These are phyloP conservation scores for Pythium brassicae DNA, from an alignment of 352 stramenopile genomes.

Conservation along the genomic window DNA sequence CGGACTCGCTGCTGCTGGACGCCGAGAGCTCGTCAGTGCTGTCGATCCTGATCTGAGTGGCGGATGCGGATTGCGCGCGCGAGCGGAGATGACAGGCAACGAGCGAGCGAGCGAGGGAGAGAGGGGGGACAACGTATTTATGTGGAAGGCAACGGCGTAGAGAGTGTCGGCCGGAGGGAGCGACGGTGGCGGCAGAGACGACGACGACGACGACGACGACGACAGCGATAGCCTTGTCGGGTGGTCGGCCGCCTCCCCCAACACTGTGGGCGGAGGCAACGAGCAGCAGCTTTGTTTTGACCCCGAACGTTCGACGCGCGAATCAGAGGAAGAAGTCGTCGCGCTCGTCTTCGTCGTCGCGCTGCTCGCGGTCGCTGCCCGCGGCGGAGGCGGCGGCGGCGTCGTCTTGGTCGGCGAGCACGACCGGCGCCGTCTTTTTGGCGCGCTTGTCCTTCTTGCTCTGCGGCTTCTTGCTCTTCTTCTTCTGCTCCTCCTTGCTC, in stretches of 20 bases:
- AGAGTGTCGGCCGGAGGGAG: background rate
- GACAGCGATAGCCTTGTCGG: background rate
- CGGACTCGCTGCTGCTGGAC: slow-evolving; percentile 34
- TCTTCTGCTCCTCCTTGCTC: slow-evolving; percentile 65
- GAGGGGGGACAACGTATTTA: slow-evolving; percentile 3
- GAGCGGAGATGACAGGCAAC: background rate
- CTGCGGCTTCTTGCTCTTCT: slow-evolving; percentile 49
- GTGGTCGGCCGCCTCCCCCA: too few species aligned
- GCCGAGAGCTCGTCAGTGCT: slow-evolving; percentile 36
- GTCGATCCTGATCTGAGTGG: slow-evolving; percentile 57
- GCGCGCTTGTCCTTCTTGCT: slow-evolving; percentile 40
- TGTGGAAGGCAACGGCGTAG: slow-evolving; percentile 2
- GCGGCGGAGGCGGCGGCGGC: slow-evolving; percentile 17
- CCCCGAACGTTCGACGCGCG: background rate
- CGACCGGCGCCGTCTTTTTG: slow-evolving; percentile 16
- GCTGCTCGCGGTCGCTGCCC: slow-evolving; percentile 12
- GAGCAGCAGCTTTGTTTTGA: background rate
- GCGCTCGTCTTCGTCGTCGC: slow-evolving; percentile 37
- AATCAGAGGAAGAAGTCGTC: slow-evolving; percentile 71
- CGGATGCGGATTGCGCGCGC: background rate
- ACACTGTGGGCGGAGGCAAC: too few species aligned
- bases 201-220: background rate
- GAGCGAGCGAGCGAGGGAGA: background rate
- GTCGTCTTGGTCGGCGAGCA: slow-evolving; percentile 56
- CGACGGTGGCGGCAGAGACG: background rate